Conservation (phyloP, 2,329 filamentous ascomycete genomes). For the Lachnellula arida region DNA sequence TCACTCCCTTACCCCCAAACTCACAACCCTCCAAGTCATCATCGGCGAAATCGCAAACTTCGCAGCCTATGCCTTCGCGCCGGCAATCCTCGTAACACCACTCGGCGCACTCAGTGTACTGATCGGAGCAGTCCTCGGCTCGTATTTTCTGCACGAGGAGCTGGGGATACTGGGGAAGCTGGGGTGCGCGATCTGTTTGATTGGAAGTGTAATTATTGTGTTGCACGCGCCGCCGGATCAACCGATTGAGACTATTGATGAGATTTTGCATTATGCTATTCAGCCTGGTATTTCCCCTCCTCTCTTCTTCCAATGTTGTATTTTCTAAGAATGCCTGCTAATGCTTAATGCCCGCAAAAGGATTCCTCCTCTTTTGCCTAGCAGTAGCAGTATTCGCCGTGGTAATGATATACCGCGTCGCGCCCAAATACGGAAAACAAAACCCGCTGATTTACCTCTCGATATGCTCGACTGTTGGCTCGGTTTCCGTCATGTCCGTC, state of each 20-base stretch:
- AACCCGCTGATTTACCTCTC: conserved; percentile 96
- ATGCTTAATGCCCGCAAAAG: conserved; percentile 41
- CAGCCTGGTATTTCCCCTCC: conserved; percentile 63
- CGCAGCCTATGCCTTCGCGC: conserved; percentile 95
- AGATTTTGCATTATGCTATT: conserved; percentile 86
- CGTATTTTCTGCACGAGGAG: conserved; percentile 89
- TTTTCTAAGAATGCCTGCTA: background rate
- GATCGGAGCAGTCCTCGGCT: conserved; percentile 89
- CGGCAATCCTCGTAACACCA: conserved; percentile 96
- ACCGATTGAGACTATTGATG: conserved; percentile 84
- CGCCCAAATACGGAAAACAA: conserved; percentile 84
- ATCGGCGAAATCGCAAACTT: conserved; percentile 96
- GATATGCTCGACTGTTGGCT: conserved; percentile 95
- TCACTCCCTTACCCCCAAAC: conserved; percentile 15
- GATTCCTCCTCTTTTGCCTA: conserved; percentile 82
- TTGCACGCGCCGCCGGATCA: conserved; percentile 93
- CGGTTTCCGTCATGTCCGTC: conserved; percentile 97
- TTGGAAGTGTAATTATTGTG: conserved; percentile 95
- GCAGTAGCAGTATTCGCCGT: conserved; percentile 77
- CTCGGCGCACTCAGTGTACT: conserved; percentile 90
- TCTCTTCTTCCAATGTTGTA: background rate
- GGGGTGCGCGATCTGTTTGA: conserved; percentile 91
- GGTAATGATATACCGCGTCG: conserved; percentile 95
- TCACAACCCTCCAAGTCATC: conserved; percentile 58
- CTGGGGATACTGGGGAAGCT: conserved; percentile 88